Percentiles rank a stretch among this genome's conserved stretches.
Conservation (phyloP, 2,329 filamentous ascomycete genomes). For the Microcyclosporella mali region DNA sequence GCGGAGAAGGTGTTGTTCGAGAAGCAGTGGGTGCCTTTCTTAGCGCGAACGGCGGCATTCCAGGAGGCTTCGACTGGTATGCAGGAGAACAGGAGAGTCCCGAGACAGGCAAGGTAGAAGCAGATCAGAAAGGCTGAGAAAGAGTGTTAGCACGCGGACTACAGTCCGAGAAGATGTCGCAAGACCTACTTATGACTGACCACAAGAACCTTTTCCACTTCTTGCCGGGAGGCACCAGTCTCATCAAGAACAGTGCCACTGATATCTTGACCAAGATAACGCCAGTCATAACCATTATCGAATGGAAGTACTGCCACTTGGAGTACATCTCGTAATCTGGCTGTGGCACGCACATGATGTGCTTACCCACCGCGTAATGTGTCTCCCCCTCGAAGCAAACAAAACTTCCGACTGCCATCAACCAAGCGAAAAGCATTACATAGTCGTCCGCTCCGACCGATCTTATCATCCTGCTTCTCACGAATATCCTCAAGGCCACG, state of each 20-base stretch:
- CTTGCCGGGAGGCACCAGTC: conserved; percentile 37
- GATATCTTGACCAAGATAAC: conserved; percentile 45
- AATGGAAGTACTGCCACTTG: conserved; percentile 43
- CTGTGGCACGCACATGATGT: conserved; percentile 27
- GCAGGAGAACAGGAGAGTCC: conserved; percentile 47
- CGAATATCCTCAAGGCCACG: conserved; percentile 25
- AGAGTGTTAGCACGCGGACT: conserved; percentile 11
- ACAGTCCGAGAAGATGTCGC: not conserved
- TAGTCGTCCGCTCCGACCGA: conserved; percentile 47
- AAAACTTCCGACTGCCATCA: conserved; percentile 30
- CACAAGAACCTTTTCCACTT: conserved; percentile 39
- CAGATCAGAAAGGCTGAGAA: conserved; percentile 37
- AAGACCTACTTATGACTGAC: conserved; percentile 37
- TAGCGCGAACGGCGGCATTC: conserved; percentile 34
- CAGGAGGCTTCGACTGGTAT: conserved; percentile 42
- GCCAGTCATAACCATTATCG: conserved; percentile 42
- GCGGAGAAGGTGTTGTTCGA: conserved; percentile 36
- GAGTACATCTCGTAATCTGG: conserved; percentile 33
- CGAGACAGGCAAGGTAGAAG: conserved; percentile 39
- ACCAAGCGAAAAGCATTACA: conserved; percentile 38
- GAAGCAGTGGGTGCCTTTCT: conserved; percentile 40
- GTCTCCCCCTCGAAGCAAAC: conserved; percentile 43
- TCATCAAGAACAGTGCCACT: conserved; percentile 42
- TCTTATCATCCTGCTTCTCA: conserved; percentile 43
- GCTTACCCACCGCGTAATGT: conserved; percentile 44